Percentiles rank a stretch among this genome's conserved stretches.
Evolutionary conservation across 2,329 filamentous ascomycete genomes (phyloP).

Genomic region (Exophiala calicioides): DNA sequence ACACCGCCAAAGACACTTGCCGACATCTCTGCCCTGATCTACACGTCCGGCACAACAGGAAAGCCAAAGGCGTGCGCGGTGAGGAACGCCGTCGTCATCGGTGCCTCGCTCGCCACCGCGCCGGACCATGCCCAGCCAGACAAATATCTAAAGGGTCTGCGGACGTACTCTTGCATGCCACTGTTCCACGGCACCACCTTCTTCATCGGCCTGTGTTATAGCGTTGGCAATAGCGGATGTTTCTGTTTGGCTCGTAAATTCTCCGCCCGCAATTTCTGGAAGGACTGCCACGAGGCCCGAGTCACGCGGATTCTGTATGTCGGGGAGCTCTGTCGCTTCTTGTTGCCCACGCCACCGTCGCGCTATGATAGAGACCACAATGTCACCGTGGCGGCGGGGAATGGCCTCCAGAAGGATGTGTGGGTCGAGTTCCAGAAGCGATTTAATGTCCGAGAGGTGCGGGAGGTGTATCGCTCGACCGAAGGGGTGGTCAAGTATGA

Average conservation of each 20-base stretch:
- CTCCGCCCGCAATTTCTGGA: constrained; percentile 28
- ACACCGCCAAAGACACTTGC: constrained; percentile 30
- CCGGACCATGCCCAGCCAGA: constrained; percentile 40
- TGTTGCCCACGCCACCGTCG: constrained; percentile 45
- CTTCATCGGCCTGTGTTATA: constrained; percentile 47
- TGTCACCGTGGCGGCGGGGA: constrained; percentile 48
- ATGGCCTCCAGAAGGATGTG: constrained; percentile 50
- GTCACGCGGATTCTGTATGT: constrained; percentile 60
- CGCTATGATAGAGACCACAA: constrained; percentile 48
- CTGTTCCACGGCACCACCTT: constrained; percentile 53
- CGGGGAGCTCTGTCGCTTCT: constrained; percentile 52
- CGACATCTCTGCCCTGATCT: constrained; percentile 46
- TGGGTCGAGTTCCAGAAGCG: constrained; percentile 48
- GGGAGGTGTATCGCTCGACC: constrained; percentile 76
- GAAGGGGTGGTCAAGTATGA: constrained; percentile 67
- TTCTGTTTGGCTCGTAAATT: constrained; percentile 45
- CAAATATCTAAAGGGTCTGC: constrained; percentile 46
- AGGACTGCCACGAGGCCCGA: constrained; percentile 37
- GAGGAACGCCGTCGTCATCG: constrained; percentile 37
- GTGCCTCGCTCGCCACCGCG: constrained; percentile 35
- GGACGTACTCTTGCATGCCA: constrained; percentile 51
- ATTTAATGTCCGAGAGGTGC: constrained; percentile 53
- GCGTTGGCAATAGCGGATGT: constrained; percentile 43
- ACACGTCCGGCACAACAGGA: constrained; percentile 49
- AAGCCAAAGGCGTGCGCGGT: constrained; percentile 33